Evolutionary conservation across 2,329 filamentous ascomycete species (phyloP).

Genomic region (Xylariaceae sp.): DNA sequence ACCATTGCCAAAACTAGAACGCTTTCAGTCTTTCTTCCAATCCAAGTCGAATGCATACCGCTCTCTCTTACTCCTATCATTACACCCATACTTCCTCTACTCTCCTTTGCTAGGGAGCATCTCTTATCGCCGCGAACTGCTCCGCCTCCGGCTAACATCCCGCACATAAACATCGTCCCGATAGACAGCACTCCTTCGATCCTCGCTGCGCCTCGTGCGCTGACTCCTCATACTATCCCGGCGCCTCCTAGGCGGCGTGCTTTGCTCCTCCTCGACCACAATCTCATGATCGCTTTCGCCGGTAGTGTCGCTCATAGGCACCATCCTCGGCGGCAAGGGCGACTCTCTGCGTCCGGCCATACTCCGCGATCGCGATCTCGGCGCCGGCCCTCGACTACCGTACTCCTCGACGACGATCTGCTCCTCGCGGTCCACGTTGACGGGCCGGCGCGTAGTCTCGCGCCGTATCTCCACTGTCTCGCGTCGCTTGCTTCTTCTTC

Average conservation of each 20-base stretch:
- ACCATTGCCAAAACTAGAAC: no score
- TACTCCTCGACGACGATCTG: conserved; percentile 32
- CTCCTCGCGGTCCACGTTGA: conserved; percentile 18
- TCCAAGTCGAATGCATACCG: no score
- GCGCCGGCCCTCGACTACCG: conserved; percentile 9
- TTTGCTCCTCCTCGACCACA: conserved; percentile 35
- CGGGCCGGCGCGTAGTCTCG: conserved; percentile 15
- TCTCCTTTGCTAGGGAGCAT: no score
- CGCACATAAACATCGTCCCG: conserved; percentile 31
- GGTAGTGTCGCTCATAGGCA: conserved; percentile 2
- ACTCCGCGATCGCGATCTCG: background rate
- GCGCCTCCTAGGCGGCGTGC: conserved; percentile 27
- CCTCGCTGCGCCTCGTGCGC: conserved; percentile 21
- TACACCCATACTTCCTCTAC: background rate
- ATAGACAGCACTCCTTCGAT: conserved; percentile 26
- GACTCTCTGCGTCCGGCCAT: conserved; percentile 2
- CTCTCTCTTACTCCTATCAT: no score
- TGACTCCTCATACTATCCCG: conserved; percentile 25
- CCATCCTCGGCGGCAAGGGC: conserved; percentile 19
- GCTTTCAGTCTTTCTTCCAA: no score
- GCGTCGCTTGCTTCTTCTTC: conserved; percentile 14
- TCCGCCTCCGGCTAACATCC: conserved; percentile 31
- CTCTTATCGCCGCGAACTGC: conserved; percentile 29
- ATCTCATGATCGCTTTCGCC: conserved; percentile 35
- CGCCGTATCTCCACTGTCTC: conserved; percentile 31